A percentile compares a stretch with the other conserved stretches of the same genome.
phyloP scores from a whole-genome alignment of 768 basidiomycete species.

The Amanita subjunquillea region DNA sequence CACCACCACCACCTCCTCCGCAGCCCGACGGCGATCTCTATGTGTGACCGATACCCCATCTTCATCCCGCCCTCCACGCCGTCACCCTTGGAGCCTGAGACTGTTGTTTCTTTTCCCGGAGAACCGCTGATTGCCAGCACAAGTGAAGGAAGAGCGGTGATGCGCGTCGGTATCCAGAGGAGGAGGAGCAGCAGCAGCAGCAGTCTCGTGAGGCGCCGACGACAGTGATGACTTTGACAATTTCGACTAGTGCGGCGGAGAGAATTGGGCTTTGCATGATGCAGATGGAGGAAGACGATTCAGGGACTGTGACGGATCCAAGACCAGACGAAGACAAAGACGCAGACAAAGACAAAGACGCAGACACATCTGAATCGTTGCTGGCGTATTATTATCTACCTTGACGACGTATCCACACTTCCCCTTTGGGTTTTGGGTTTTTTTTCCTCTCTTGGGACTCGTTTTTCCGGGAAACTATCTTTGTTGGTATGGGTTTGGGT shows the following conservation, averaged over 20 bases:
- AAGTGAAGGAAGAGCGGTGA: not conserved
- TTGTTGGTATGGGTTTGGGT: too few species aligned
- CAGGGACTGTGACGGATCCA: not conserved
- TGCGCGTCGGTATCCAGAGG: not conserved
- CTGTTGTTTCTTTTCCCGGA: not conserved
- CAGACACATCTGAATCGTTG: not conserved
- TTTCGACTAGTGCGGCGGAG: not conserved
- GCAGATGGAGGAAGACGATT: not conserved
- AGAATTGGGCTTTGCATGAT: not conserved
- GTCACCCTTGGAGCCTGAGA: not conserved
- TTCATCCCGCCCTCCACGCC: not conserved
- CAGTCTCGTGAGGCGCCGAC: too few species aligned
- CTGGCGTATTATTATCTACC: not conserved
- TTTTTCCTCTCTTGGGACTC: not conserved
- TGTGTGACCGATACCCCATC: not conserved
- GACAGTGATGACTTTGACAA: too few species aligned
- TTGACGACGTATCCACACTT: not conserved
- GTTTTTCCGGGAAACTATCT: not conserved
- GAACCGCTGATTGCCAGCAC: not conserved
- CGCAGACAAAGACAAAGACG: not conserved
- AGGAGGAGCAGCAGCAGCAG: too few species aligned
- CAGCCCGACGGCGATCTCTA: not conserved
- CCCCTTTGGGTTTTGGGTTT: not conserved
- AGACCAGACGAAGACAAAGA: not conserved
- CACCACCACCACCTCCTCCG: not conserved